Conservation (phyloP, 257 asterid genomes). For the Solanum clarkiae region DNA sequence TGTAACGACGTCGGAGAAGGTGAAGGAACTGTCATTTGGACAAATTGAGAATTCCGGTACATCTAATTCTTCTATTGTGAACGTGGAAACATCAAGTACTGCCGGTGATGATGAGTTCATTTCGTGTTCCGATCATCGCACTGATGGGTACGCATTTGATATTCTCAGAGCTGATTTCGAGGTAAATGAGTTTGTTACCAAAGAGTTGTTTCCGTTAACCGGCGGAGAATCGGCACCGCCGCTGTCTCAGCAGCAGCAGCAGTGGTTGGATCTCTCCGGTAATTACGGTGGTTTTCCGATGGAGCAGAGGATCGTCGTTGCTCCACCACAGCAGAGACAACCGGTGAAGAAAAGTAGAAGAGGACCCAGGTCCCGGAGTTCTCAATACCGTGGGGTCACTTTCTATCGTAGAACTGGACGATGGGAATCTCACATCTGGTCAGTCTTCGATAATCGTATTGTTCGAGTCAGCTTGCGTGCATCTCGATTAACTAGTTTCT, state of each 20-base stretch:
- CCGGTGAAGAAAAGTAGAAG: constrained; percentile 78
- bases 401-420: constrained; percentile 95
- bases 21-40: background rate
- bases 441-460: background rate
- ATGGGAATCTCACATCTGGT: constrained; percentile 99
- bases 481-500: background rate
- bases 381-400: constrained; percentile 98
- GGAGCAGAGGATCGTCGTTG: constrained; percentile 30
- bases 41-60: constrained; percentile 73
- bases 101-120: constrained; percentile 45
- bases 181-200: constrained; percentile 38
- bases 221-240: constrained; percentile 6
- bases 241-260: constrained; percentile 2
- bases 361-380: constrained; percentile 95
- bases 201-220: constrained; percentile 49
- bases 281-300: constrained; percentile 17
- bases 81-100: constrained; percentile 58
- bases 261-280: constrained; percentile 38
- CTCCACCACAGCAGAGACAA: constrained; percentile 36
- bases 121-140: constrained; percentile 30
- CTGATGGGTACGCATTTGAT: constrained; percentile 29
- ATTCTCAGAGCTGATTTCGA: constrained; percentile 38
- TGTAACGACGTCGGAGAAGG: constrained; percentile 26
- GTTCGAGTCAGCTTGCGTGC: background rate
- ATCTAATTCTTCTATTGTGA: constrained; percentile 62